Conservation (phyloP, 208 protist genomes). For the Leishmania braziliensis region DNA sequence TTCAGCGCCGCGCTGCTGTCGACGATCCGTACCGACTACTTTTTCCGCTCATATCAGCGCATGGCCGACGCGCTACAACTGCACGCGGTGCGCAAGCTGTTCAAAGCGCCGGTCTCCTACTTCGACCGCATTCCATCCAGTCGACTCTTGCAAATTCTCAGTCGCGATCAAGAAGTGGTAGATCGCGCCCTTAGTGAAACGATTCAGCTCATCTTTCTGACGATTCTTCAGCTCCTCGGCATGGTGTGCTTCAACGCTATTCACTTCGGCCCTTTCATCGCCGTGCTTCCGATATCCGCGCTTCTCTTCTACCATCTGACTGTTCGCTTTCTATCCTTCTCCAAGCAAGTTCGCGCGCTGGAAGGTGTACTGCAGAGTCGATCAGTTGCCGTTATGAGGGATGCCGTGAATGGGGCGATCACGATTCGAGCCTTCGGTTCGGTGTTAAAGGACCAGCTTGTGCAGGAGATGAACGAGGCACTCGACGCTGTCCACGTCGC, state of each 20-base stretch:
- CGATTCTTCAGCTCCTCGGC: slow-evolving; percentile 59
- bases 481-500: slow-evolving; percentile 65
- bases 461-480: slow-evolving; percentile 56
- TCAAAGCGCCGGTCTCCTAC: slow-evolving; percentile 72
- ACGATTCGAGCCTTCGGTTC: slow-evolving; percentile 68
- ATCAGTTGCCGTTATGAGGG: slow-evolving; percentile 59
- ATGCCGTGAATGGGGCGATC: slow-evolving; percentile 61
- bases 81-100: slow-evolving; percentile 55
- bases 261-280: slow-evolving; percentile 61
- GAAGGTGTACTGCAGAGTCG: slow-evolving; percentile 55
- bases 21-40: slow-evolving; percentile 57
- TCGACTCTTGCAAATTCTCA: slow-evolving; percentile 59
- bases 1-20: slow-evolving; percentile 47
- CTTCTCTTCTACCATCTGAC: slow-evolving; percentile 79
- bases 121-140: slow-evolving; percentile 72
- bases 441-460: slow-evolving; percentile 38
- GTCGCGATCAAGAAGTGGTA: slow-evolving; percentile 71
- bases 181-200: slow-evolving; percentile 64
- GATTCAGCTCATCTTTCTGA: slow-evolving; percentile 62
- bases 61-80: slow-evolving; percentile 64
- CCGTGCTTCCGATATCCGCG: slow-evolving; percentile 63
- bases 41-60: slow-evolving; percentile 60
- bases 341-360: slow-evolving; percentile 71
- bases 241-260: slow-evolving; percentile 67
- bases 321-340: slow-evolving; percentile 62